A percentile compares a stretch with the other conserved stretches of the same genome.
Evolutionary conservation across 371 early-diverging fungal species (phyloP).

Genomic region (Mucor mucedo): DNA sequence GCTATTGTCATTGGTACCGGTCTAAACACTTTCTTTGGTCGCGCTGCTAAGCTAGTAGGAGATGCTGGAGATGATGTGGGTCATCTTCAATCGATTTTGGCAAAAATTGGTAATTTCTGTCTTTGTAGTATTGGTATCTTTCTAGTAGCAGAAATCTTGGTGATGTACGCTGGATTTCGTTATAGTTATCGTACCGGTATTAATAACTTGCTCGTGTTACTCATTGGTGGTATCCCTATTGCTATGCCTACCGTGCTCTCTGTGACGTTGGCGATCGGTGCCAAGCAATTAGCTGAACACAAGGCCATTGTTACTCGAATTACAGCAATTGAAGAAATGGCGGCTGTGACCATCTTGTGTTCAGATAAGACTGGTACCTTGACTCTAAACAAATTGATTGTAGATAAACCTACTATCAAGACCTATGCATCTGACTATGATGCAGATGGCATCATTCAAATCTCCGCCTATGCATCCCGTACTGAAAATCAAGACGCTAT

Average conservation of each 20-base stretch:
- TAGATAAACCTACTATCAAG: conserved; percentile 61
- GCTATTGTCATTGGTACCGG: conserved; percentile 86
- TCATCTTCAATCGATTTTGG: conserved; percentile 82
- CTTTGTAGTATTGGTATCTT: conserved; percentile 68
- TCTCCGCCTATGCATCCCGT: conserved; percentile 67
- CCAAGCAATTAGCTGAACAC: conserved; percentile 87
- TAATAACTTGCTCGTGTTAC: conserved; percentile 66
- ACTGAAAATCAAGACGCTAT: conserved; percentile 72
- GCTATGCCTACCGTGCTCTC: conserved; percentile 82
- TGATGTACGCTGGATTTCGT: conserved; percentile 78
- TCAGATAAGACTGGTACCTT: conserved; percentile 95
- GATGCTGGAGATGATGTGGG: conserved; percentile 77
- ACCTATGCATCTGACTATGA: conserved; percentile 48
- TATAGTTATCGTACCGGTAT: conserved; percentile 64
- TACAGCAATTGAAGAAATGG: conserved; percentile 86
- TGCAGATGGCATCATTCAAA: conserved; percentile 54
- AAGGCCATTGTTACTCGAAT: conserved; percentile 87
- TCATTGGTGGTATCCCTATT: conserved; percentile 75
- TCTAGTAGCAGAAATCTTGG: conserved; percentile 75
- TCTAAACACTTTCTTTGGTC: conserved; percentile 82
- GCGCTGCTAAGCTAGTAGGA: conserved; percentile 77
- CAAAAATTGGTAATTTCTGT: conserved; percentile 86
- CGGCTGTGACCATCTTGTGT: conserved; percentile 87
- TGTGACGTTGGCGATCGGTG: conserved; percentile 91
- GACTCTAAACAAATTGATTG: conserved; percentile 85